Evolutionary conservation across 163 green algal species (phyloP), one percentile per base, ranked within the genome.

Genomic region (Chlorella variabilis): DNA sequence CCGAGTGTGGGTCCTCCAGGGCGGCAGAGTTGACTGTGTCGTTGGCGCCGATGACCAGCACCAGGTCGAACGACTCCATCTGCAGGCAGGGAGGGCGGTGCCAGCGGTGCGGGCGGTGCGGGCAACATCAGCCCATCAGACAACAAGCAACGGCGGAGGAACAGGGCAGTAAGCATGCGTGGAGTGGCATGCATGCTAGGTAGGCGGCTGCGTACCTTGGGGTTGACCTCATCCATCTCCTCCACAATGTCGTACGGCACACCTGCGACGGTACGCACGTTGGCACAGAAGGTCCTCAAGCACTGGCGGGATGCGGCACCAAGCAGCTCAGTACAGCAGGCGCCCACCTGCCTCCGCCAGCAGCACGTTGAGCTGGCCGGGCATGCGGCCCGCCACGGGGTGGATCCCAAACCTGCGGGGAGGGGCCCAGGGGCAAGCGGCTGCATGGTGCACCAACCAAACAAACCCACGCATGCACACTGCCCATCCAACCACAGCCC

Each of bases 351-450:
- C 95, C 89, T 98, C 95, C 0, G 95, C 95, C 56, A 98, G 91
- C 86, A 98, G 94, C 83, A 98, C 95, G 87, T 98, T 98, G 48
- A 98, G 90, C 87, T 98, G 95, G 15, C 94, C 95, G 6, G 95
- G 95, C 93, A 98, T 96, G 80, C 95, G 90, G 2, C 95, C 94
- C 2, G 94, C 94, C 38, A 98, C 94, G 1, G 94, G 94, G 85
- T 98, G 94, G 67, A 98, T 94, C 68, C 86, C 94, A 85, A 96
- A 96, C 68, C 88, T 87, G 71, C n/a, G 29, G 21, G n/a, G 11
- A 39, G 17, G 39, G 31, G 41, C 29, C 17, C 33, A 23, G 33
- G 45, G 45, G 45, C 45, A 54, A 11, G 11, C 45, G 45, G 45
- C 45, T 54, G 45, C 11, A 11, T 54, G n/a, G n/a, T n/a, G n/a